Conservation (phyloP, 805 yeast species). For the Candida koratica region DNA sequence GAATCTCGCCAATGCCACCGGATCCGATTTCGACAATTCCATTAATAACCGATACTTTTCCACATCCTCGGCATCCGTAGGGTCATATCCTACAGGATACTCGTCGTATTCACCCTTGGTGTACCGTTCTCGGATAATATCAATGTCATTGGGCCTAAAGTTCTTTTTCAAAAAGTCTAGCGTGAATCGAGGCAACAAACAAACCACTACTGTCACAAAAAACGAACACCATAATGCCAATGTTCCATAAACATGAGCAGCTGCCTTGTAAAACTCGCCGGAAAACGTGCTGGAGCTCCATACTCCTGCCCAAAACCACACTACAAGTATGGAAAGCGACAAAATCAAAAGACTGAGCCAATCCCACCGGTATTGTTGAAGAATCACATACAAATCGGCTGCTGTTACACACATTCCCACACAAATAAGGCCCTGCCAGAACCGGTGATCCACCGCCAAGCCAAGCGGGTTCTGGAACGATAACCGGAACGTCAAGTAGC, state of each 20-base stretch:
- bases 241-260: constrained; percentile 58
- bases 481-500: constrained; percentile 51
- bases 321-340: constrained; percentile 51
- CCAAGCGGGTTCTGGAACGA: constrained; percentile 50
- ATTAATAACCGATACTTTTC: constrained; percentile 35
- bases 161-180: constrained; percentile 47
- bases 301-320: constrained; percentile 77
- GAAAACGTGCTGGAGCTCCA: constrained; percentile 57
- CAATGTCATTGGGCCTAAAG: constrained; percentile 63
- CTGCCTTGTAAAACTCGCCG: constrained; percentile 61
- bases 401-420: constrained; percentile 59
- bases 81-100: constrained; percentile 51
- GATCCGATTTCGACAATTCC: constrained; percentile 31
- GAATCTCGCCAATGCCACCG: constrained; percentile 31
- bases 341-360: constrained; percentile 55
- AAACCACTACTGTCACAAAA: constrained; percentile 50
- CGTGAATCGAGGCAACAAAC: constrained; percentile 59
- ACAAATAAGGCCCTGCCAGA: constrained; percentile 64
- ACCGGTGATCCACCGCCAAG: constrained; percentile 57
- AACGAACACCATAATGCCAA: constrained; percentile 62
- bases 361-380: constrained; percentile 77
- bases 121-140: constrained; percentile 63
- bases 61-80: constrained; percentile 44
- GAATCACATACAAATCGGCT: constrained; percentile 61
- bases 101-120: constrained; percentile 48